A percentile compares a stretch with the other conserved stretches of the same genome.
These are phyloP conservation scores for Entonaema liquescens DNA, from an alignment of 495 filamentous ascomycete genomes.

Conservation along the genomic window DNA sequence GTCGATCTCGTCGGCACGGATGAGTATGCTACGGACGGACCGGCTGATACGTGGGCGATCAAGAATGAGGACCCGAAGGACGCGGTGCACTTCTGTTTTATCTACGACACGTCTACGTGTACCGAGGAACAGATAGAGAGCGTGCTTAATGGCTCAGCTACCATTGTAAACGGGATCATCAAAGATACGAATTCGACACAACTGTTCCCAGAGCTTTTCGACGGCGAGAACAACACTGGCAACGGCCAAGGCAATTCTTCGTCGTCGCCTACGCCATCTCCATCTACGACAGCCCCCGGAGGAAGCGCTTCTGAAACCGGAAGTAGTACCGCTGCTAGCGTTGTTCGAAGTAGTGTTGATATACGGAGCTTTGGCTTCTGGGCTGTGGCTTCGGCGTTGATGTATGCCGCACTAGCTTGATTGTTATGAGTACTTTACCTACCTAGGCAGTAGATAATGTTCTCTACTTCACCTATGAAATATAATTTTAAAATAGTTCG, in stretches of 20 bases:
- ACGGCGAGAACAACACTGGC: constrained; percentile 57
- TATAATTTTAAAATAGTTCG: too few relatives aligned
- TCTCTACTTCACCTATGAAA: too few relatives aligned
- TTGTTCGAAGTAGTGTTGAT: not conserved
- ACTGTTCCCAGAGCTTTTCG: constrained; percentile 46
- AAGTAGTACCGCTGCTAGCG: constrained; percentile 19
- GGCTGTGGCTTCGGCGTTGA: not conserved
- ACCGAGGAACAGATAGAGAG: constrained; percentile 57
- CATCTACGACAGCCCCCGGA: constrained; percentile 45
- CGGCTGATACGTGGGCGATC: constrained; percentile 60
- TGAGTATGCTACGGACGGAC: constrained; percentile 60
- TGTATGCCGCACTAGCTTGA: constrained; percentile 11
- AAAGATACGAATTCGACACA: constrained; percentile 54
- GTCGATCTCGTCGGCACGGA: constrained; percentile 55
- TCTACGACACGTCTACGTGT: constrained; percentile 65
- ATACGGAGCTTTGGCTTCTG: constrained; percentile 18
- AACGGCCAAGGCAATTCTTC: constrained; percentile 48
- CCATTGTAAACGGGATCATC: constrained; percentile 59
- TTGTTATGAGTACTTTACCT: not conserved
- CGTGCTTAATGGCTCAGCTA: constrained; percentile 55
- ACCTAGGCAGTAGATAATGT: not conserved
- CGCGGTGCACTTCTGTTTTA: constrained; percentile 62
- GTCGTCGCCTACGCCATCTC: constrained; percentile 40
- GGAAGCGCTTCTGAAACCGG: not conserved
- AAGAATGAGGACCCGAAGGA: constrained; percentile 55